A percentile compares a stretch with the other conserved stretches of the same genome.
phyloP scores from a whole-genome alignment of 768 basidiomycete species.

The Hortiboletus campestris region DNA sequence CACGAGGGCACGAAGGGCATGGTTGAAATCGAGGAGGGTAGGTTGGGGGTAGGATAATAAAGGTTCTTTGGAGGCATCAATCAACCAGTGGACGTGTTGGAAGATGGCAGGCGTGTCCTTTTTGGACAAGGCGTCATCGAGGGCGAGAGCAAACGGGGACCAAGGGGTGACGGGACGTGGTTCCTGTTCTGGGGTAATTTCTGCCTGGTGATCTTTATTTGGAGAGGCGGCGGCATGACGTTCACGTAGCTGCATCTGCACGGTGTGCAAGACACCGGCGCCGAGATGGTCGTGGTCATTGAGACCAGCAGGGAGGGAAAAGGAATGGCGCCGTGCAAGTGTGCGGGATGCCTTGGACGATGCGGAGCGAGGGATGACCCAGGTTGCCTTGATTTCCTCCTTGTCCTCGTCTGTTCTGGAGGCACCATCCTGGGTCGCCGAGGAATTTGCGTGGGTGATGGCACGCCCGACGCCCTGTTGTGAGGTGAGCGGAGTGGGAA shows the following conservation, averaged over 20 bases:
- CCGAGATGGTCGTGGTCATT: slow-evolving; percentile 38
- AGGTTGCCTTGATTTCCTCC: slow-evolving; percentile 45
- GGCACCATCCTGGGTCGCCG: slow-evolving; percentile 52
- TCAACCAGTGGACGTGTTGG: slow-evolving; percentile 27
- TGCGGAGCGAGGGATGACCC: slow-evolving; percentile 28
- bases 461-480: slow-evolving; percentile 65
- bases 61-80: slow-evolving; percentile 35
- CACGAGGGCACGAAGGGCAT: slow-evolving; percentile 49
- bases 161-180: slow-evolving; percentile 24
- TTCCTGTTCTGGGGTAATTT: slow-evolving; percentile 15
- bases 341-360: slow-evolving; percentile 39
- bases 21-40: slow-evolving; percentile 57
- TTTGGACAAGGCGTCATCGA: slow-evolving; percentile 20
- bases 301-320: slow-evolving; percentile 52
- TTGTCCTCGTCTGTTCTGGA: slow-evolving; percentile 53
- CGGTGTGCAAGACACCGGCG: slow-evolving; percentile 55
- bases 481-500: slow-evolving; percentile 2
- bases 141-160: slow-evolving; percentile 20
- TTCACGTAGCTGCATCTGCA: slow-evolving; percentile 62
- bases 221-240: slow-evolving; percentile 47
- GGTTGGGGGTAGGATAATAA: slow-evolving; percentile 29
- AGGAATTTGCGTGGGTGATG: slow-evolving; percentile 68
- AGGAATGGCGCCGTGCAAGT: slow-evolving; percentile 58
- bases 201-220: slow-evolving; percentile 18
- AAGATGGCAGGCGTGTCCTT: slow-evolving; percentile 8